Percentiles rank a stretch among this genome's conserved stretches.
Evolutionary conservation across 352 stramenopile genomes (phyloP).

Genomic region (Globisporangium barbulae): DNA sequence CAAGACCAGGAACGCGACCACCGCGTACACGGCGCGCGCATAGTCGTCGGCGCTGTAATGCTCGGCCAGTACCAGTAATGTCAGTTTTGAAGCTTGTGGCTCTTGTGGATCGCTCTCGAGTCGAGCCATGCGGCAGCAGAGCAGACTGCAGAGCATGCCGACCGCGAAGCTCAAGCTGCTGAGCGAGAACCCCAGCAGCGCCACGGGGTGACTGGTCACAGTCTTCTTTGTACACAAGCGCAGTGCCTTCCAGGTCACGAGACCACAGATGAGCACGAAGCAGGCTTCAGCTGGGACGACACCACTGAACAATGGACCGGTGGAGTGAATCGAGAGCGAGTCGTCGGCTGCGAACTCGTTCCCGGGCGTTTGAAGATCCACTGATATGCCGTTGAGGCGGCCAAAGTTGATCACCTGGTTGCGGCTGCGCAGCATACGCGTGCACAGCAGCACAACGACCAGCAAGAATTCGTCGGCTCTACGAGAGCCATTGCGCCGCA

Average conservation of each 20-base stretch:
- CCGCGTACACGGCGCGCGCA: conserved; percentile 49
- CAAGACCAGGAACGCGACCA: conserved; percentile 16
- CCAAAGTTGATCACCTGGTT: conserved; percentile 90
- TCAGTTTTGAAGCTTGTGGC: background rate
- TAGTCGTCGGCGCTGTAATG: conserved; percentile 30
- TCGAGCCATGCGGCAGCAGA: conserved; percentile 14
- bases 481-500: background rate
- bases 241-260: conserved; percentile 33
- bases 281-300: conserved; percentile 25
- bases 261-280: conserved; percentile 32
- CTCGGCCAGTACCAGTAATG: background rate
- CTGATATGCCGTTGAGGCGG: conserved; percentile 53
- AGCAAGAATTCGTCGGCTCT: conserved; percentile 16
- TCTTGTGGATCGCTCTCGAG: background rate
- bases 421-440: conserved; percentile 62
- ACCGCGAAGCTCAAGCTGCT: conserved; percentile 17
- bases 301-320: conserved; percentile 37
- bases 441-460: conserved; percentile 32
- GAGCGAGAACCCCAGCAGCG: conserved; percentile 10
- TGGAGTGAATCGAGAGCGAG: conserved; percentile 80
- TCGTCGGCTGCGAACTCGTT: conserved; percentile 78
- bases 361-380: conserved; percentile 41
- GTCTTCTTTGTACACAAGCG: background rate
- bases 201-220: background rate
- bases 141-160: conserved; percentile 25